A percentile compares a stretch with the other conserved stretches of the same genome.
Evolutionary conservation across 441 rosid genomes (phyloP).

Genomic region (Euphorbia schlechtendalii): DNA sequence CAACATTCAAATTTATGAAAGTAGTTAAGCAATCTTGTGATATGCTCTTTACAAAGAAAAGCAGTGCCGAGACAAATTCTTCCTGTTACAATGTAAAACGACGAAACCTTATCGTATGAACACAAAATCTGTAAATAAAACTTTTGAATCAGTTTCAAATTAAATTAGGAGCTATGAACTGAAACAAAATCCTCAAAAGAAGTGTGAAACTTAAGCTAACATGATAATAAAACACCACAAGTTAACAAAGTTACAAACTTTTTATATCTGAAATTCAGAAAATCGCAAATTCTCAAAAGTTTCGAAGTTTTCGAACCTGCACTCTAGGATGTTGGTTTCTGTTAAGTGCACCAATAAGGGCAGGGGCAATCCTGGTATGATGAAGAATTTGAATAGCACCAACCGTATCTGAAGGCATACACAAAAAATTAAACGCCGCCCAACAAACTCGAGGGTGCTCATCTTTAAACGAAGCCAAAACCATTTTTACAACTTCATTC

Average conservation of each 20-base stretch:
- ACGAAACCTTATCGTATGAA: too few relatives aligned
- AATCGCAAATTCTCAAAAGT: conserved; percentile 1
- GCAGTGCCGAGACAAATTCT: conserved; percentile 10
- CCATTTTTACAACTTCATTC: not conserved
- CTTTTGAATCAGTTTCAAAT: not conserved
- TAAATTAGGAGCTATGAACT: not conserved
- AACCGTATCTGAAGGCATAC: conserved; percentile 9
- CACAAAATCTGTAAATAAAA: not conserved
- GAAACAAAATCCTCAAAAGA: not conserved
- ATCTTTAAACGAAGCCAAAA: conserved; percentile 12
- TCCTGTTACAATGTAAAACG: conserved; percentile 13
- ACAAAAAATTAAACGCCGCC: conserved; percentile 14
- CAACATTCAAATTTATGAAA: not conserved
- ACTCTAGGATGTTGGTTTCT: conserved; percentile 3
- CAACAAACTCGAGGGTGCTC: conserved; percentile 5
- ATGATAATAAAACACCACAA: not conserved
- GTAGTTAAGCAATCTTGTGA: conserved; percentile 3
- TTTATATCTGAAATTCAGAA: not conserved
- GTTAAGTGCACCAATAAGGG: conserved; percentile 4
- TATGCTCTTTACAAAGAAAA: conserved; percentile 12
- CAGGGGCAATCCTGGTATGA: conserved; percentile 10
- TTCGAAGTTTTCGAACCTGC: conserved; percentile 6
- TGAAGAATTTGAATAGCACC: conserved; percentile 17
- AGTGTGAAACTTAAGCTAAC: not conserved
- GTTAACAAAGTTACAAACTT: too few relatives aligned